These are phyloP conservation scores for Wickerhamomyces canadensis DNA, from an alignment of 805 yeast genomes.

Conservation along the genomic window DNA sequence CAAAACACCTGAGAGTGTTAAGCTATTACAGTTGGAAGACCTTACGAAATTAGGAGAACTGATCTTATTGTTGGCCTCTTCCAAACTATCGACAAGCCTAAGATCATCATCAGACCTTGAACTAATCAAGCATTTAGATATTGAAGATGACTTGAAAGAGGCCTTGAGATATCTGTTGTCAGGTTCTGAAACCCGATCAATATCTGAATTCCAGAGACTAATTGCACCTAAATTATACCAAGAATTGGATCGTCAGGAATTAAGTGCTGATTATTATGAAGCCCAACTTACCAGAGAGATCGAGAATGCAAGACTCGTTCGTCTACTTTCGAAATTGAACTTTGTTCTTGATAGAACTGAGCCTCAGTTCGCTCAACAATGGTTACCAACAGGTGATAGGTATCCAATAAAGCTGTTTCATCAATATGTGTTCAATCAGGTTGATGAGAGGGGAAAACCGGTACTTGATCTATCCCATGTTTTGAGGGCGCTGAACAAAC, in stretches of 20 bases:
- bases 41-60: conserved; percentile 52
- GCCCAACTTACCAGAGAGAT: conserved; percentile 62
- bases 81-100: conserved; percentile 25
- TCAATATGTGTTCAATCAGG: conserved; percentile 82
- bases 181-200: conserved; percentile 20
- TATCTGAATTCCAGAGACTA: conserved; percentile 31
- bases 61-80: conserved; percentile 47
- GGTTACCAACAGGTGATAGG: conserved; percentile 74
- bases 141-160: conserved; percentile 40
- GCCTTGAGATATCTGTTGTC: conserved; percentile 36
- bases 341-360: conserved; percentile 75
- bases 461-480: conserved; percentile 80
- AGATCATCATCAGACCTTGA: conserved; percentile 10
- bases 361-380: conserved; percentile 43
- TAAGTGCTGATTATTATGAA: conserved; percentile 53
- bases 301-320: conserved; percentile 82
- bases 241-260: conserved; percentile 44
- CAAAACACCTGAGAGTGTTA: conserved; percentile 10
- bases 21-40: conserved; percentile 47
- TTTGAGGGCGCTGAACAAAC: conserved; percentile 70
- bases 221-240: conserved; percentile 42
- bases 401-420: conserved; percentile 71
- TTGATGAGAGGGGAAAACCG: conserved; percentile 71
- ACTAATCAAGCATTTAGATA: conserved; percentile 25
- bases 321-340: conserved; percentile 77